Evolutionary conservation across 108 stramenopile genomes (phyloP).

Genomic region (Fragilariopsis cylindrus): DNA sequence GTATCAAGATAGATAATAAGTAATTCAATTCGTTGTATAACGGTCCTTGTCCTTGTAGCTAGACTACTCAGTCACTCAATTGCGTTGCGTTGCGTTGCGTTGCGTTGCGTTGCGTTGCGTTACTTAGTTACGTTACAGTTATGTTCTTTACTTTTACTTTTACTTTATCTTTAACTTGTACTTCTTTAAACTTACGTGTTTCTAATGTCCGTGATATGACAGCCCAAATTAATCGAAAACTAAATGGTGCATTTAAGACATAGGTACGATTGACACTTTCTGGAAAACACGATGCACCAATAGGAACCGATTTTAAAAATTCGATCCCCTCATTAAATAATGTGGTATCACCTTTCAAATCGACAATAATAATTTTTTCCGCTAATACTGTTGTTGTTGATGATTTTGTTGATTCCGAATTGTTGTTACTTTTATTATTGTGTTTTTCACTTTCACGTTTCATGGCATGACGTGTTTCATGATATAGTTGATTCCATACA

Average conservation of each 20-base stretch:
- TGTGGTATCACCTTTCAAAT: conserved; percentile 12
- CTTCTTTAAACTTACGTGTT: neutral
- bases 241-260: conserved; percentile 23
- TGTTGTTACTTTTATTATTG: neutral
- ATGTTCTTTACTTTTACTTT: no score
- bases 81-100: no score
- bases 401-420: no score
- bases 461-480: conserved; percentile 6
- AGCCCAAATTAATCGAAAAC: conserved; percentile 14
- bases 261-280: conserved; percentile 21
- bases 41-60: no score
- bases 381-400: neutral
- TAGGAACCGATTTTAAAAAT: conserved; percentile 7
- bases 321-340: conserved; percentile 7
- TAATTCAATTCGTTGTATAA: no score
- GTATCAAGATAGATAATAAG: no score
- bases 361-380: conserved; percentile 23
- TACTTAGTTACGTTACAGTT: no score
- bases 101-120: no score
- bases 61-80: no score
- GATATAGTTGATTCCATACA: conserved; percentile 10
- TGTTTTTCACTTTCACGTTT: conserved; percentile 17
- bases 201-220: conserved; percentile 7
- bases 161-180: no score
- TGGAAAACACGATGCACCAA: conserved; percentile 15